A percentile compares a stretch with the other conserved stretches of the same genome.
phyloP scores from a whole-genome alignment of 2,329 filamentous ascomycete genomes.

The Stagonosporopsis chrysanthemi region DNA sequence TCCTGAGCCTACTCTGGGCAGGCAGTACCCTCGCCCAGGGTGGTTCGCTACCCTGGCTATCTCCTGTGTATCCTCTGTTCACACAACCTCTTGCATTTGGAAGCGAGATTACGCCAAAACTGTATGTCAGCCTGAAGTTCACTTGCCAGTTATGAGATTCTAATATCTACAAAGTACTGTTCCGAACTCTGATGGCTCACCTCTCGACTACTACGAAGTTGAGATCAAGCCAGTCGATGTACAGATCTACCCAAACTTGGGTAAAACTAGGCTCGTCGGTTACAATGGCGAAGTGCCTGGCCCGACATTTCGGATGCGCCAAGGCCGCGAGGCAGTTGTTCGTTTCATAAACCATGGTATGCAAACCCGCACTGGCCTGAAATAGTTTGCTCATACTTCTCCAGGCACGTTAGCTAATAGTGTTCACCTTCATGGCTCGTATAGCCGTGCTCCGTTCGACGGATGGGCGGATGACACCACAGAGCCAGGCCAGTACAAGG shows the following conservation, averaged over 20 bases:
- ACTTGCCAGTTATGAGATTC: background rate
- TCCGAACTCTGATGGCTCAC: background rate
- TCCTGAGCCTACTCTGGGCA: background rate
- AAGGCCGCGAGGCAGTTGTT: slow-evolving; percentile 61
- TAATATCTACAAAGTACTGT: background rate
- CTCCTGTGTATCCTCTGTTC: slow-evolving; percentile 1
- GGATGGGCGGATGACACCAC: slow-evolving; percentile 65
- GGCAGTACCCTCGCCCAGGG: background rate
- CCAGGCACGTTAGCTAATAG: background rate
- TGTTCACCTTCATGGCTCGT: slow-evolving; percentile 65
- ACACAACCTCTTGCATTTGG: slow-evolving; percentile 2
- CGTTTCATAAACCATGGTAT: slow-evolving; percentile 61
- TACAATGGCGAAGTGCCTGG: slow-evolving; percentile 66
- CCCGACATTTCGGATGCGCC: slow-evolving; percentile 60
- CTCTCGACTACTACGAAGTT: slow-evolving; percentile 2
- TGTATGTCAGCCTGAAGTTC: background rate
- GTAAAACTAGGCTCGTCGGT: slow-evolving; percentile 55
- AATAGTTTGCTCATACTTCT: background rate
- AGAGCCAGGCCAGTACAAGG: slow-evolving; percentile 60
- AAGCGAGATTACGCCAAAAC: background rate
- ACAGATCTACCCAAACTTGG: slow-evolving; percentile 50
- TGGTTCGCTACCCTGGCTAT: background rate
- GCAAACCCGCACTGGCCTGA: slow-evolving; percentile 50
- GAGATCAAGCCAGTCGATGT: slow-evolving; percentile 4
- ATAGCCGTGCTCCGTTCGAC: slow-evolving; percentile 56